These are phyloP conservation scores for Ceratocystis ficicola DNA, from an alignment of 2,329 filamentous ascomycete genomes.

Conservation along the genomic window DNA sequence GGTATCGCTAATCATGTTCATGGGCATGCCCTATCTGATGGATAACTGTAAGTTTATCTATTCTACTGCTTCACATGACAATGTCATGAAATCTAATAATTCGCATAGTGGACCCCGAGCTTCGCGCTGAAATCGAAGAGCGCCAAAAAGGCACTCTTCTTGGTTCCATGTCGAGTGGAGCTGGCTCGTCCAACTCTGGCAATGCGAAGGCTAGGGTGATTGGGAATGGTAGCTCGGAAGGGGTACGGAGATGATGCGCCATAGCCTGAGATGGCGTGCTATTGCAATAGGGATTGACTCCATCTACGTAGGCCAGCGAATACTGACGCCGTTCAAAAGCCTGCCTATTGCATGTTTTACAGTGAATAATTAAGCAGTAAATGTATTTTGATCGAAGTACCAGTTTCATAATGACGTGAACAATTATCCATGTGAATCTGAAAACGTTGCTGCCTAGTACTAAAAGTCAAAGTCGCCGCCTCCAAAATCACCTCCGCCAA, in stretches of 20 bases:
- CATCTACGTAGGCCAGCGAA: background rate
- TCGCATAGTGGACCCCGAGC: slow-evolving; percentile 81
- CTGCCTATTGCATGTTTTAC: background rate
- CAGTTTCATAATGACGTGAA: background rate
- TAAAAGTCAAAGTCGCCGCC: slow-evolving; percentile 32
- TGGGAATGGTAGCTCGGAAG: slow-evolving; percentile 29
- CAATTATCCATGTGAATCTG: background rate
- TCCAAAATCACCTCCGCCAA: slow-evolving; percentile 27
- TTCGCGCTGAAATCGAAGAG: slow-evolving; percentile 82
- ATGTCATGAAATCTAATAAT: slow-evolving; percentile 21
- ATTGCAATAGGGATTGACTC: background rate
- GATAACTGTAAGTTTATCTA: slow-evolving; percentile 66
- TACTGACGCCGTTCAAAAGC: background rate
- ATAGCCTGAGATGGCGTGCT: background rate
- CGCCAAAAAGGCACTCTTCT: slow-evolving; percentile 66
- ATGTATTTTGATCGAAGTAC: background rate
- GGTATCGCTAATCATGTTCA: slow-evolving; percentile 67
- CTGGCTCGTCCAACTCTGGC: slow-evolving; percentile 39
- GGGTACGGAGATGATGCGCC: slow-evolving; percentile 29
- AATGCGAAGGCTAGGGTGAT: slow-evolving; percentile 31
- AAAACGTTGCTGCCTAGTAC: slow-evolving; percentile 11
- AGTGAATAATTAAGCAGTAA: background rate
- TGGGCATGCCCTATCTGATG: slow-evolving; percentile 90
- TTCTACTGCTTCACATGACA: background rate
- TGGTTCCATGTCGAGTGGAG: slow-evolving; percentile 47